phyloP scores from a whole-genome alignment of 768 basidiomycete species.

The Jaapia argillacea region DNA sequence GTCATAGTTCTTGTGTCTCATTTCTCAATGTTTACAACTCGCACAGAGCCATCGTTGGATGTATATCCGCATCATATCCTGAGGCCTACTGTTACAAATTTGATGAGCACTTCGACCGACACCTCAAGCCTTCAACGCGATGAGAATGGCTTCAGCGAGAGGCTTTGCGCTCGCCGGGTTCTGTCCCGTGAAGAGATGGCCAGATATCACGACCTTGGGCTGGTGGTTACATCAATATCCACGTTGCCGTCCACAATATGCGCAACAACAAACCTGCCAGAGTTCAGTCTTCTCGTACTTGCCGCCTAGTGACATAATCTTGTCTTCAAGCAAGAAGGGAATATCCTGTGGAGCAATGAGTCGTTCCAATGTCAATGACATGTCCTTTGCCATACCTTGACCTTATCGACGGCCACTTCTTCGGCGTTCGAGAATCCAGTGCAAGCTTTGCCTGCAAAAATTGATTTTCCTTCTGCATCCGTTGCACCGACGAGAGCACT shows the following conservation, averaged over 20 bases:
- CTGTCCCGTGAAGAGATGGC: conserved; percentile 59
- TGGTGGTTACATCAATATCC: conserved; percentile 1
- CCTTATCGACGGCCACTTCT: neutral
- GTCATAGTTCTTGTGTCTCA: no score
- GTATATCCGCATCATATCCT: no score
- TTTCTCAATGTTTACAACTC: no score
- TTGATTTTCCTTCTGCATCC: conserved; percentile 47
- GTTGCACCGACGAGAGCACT: conserved; percentile 51
- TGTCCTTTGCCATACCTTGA: no score
- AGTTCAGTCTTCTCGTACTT: conserved; percentile 44
- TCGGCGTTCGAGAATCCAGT: conserved; percentile 60
- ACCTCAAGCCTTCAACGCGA: conserved; percentile 28
- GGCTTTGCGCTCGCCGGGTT: conserved; percentile 59
- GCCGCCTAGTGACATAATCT: conserved; percentile 55
- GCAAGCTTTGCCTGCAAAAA: conserved; percentile 45
- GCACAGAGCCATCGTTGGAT: no score
- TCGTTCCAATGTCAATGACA: neutral
- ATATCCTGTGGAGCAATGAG: conserved; percentile 26
- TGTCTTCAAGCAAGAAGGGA: conserved; percentile 66
- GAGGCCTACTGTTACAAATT: neutral
- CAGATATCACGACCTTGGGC: conserved; percentile 44
- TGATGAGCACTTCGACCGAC: neutral
- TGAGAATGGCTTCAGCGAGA: conserved; percentile 46
- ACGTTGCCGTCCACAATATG: neutral
- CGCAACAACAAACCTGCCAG: neutral